Conservation (phyloP, 2,329 filamentous ascomycete species). For the Penicillium sp. region DNA sequence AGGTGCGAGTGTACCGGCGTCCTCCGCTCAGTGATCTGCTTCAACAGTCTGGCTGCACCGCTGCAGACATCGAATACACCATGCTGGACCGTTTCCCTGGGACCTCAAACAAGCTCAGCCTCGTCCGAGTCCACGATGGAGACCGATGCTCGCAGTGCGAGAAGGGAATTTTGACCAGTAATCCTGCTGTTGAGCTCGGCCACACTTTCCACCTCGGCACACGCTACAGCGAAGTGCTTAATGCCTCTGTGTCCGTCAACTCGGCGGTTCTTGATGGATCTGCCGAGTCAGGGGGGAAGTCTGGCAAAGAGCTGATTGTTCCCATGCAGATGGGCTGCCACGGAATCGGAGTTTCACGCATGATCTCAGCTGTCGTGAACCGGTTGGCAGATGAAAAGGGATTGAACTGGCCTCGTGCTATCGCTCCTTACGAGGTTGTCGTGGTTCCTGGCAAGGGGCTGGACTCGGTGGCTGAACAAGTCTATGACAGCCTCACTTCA, state of each 20-base stretch:
- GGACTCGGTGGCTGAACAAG: conserved; percentile 55
- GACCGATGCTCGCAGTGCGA: conserved; percentile 75
- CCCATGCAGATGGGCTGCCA: conserved; percentile 94
- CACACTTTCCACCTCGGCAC: conserved; percentile 95
- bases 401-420: conserved; percentile 82
- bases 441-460: conserved; percentile 61
- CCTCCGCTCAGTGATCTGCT: conserved; percentile 45
- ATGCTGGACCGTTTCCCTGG: conserved; percentile 44
- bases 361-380: conserved; percentile 84
- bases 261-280: conserved; percentile 26
- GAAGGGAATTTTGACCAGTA: conserved; percentile 63
- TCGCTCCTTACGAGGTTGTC: conserved; percentile 81
- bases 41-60: conserved; percentile 31
- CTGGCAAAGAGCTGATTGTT: conserved; percentile 44
- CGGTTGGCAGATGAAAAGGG: conserved; percentile 71
- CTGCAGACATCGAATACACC: conserved; percentile 40
- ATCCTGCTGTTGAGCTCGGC: conserved; percentile 82
- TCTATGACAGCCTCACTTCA: conserved; percentile 66
- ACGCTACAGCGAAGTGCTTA: conserved; percentile 77
- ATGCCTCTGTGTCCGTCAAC: conserved; percentile 62
- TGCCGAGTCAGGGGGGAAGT: conserved; percentile 25
- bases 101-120: conserved; percentile 56
- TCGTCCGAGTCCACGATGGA: conserved; percentile 67
- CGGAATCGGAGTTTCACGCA: conserved; percentile 88
- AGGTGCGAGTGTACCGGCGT: conserved; percentile 44